phyloP scores from a whole-genome alignment of 2,329 filamentous ascomycete genomes.

The Pyrenochaeta sp. region DNA sequence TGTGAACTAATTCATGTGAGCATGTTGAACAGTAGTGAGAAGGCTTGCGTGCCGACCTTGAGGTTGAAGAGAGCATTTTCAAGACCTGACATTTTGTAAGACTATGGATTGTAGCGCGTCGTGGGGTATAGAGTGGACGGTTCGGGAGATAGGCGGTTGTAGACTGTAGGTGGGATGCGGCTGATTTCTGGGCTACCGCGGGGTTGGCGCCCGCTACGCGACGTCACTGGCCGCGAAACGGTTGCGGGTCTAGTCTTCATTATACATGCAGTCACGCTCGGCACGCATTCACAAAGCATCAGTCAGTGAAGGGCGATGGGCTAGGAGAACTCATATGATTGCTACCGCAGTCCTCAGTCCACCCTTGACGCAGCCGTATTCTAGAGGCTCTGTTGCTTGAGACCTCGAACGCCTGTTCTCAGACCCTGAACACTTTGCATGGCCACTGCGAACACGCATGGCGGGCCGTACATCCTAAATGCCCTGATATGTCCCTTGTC shows the following conservation, averaged over 20 bases:
- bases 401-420: constrained; percentile 8
- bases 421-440: constrained; percentile 11
- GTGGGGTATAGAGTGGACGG: constrained; percentile 14
- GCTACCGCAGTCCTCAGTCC: neutral
- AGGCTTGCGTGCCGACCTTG: constrained; percentile 55
- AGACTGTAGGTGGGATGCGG: constrained; percentile 28
- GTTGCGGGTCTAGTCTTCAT: neutral
- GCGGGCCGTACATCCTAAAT: constrained; percentile 8
- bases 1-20: constrained; percentile 61
- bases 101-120: constrained; percentile 8
- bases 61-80: constrained; percentile 70
- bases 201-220: constrained; percentile 36
- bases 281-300: constrained; percentile 12
- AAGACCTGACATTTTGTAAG: constrained; percentile 63
- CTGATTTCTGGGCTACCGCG: constrained; percentile 33
- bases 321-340: neutral
- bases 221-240: constrained; percentile 16
- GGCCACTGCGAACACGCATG: neutral
- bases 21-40: constrained; percentile 4
- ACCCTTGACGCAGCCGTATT: neutral
- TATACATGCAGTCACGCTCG: neutral
- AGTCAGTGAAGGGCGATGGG: neutral
- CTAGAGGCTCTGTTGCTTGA: neutral
- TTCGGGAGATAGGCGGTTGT: constrained; percentile 20
- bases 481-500: constrained; percentile 22